phyloP scores from a whole-genome alignment of 805 yeast genomes.

The Candida andamanensis region DNA sequence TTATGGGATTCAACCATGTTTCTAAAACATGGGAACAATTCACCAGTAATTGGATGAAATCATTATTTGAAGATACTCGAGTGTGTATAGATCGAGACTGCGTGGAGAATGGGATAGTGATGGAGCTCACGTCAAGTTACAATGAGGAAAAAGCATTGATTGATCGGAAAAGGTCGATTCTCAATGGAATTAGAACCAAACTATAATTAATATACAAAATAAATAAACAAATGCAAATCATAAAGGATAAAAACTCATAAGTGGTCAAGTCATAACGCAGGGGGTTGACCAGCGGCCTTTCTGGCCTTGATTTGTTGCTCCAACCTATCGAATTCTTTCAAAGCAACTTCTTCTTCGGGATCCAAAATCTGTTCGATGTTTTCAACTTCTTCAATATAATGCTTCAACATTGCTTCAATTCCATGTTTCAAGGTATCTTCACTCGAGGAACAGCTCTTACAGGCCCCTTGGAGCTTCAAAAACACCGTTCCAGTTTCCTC shows the following conservation, averaged over 20 bases:
- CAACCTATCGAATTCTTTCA: constrained; percentile 78
- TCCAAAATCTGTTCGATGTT: constrained; percentile 86
- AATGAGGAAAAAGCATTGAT: constrained; percentile 15
- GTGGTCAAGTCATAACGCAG: constrained; percentile 23
- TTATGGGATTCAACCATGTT: constrained; percentile 37
- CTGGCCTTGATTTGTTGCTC: constrained; percentile 44
- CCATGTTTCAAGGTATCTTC: constrained; percentile 93
- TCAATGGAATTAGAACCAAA: constrained; percentile 10
- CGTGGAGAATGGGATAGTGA: constrained; percentile 32
- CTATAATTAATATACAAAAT: constrained; percentile 3
- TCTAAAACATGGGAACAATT: constrained; percentile 31
- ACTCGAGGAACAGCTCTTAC: constrained; percentile 87
- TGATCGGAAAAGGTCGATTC: constrained; percentile 11
- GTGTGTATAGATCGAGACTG: constrained; percentile 29
- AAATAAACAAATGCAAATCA: constrained; percentile 3
- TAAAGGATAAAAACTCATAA: no score
- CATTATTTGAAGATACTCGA: constrained; percentile 32
- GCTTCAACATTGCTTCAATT: constrained; percentile 94
- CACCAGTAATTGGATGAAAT: constrained; percentile 22
- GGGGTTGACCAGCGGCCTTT: constrained; percentile 18
- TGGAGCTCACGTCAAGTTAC: constrained; percentile 25
- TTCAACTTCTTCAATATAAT: constrained; percentile 91
- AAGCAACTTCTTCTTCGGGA: constrained; percentile 67
- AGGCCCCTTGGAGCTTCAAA: constrained; percentile 90
- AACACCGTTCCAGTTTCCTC: constrained; percentile 84